phyloP scores from a whole-genome alignment of 441 rosid genomes.

The Sinapis alba region DNA sequence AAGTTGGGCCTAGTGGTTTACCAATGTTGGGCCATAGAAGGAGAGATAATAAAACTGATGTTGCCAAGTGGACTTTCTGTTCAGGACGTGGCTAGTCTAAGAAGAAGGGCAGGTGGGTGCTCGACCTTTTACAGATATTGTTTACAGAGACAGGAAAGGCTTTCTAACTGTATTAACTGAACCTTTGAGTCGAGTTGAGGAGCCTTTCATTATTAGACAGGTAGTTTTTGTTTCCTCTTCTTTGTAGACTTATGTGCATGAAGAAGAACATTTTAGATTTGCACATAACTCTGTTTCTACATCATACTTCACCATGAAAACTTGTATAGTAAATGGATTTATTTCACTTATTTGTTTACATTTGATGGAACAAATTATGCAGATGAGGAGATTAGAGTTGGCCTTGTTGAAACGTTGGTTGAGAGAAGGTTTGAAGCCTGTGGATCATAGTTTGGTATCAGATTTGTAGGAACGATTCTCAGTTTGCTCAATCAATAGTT shows the following conservation, averaged over 20 bases:
- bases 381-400: slow-evolving; percentile 83
- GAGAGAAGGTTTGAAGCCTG: slow-evolving; percentile 71
- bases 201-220: slow-evolving; percentile 95
- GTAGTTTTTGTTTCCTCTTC: slow-evolving; percentile 47
- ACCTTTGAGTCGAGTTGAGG: slow-evolving; percentile 79
- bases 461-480: slow-evolving; percentile 40
- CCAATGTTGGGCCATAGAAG: background rate
- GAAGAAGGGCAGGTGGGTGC: slow-evolving; percentile 82
- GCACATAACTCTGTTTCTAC: slow-evolving; percentile 11
- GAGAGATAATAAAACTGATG: background rate
- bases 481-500: slow-evolving; percentile 34
- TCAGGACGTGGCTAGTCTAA: no score
- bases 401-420: slow-evolving; percentile 59
- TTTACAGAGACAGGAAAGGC: slow-evolving; percentile 85
- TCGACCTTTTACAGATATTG: slow-evolving; percentile 92
- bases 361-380: slow-evolving; percentile 20
- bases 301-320: background rate
- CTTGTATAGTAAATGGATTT: background rate
- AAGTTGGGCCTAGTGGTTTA: background rate
- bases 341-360: background rate
- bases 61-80: background rate
- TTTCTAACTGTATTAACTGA: slow-evolving; percentile 78
- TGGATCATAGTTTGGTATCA: slow-evolving; percentile 56
- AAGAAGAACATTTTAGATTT: background rate
- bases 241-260: background rate